phyloP scores from a whole-genome alignment of 768 basidiomycete species.

The Auricularia heimuer region DNA sequence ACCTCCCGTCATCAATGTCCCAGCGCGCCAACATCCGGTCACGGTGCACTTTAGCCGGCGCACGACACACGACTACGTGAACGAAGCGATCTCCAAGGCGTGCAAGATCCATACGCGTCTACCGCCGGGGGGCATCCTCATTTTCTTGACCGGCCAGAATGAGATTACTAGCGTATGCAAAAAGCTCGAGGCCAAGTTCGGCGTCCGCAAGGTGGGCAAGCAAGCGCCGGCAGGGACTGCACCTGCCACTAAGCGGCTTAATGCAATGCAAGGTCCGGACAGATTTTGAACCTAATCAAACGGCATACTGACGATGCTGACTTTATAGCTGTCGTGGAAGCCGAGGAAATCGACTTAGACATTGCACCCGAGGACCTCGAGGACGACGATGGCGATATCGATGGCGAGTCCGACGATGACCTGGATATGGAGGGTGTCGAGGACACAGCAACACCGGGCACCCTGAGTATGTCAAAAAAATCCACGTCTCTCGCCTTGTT shows the following conservation, averaged over 20 bases:
- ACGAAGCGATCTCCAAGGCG: conserved; percentile 83
- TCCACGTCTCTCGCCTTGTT: background rate
- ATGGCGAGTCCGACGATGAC: conserved; percentile 16
- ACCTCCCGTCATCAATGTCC: conserved; percentile 86
- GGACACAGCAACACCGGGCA: background rate
- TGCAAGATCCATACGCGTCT: conserved; percentile 86
- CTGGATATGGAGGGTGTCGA: conserved; percentile 25
- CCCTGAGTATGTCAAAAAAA: background rate
- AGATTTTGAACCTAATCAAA: background rate
- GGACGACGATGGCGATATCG: conserved; percentile 16
- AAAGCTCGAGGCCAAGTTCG: conserved; percentile 70
- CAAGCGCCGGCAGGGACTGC: conserved; percentile 29
- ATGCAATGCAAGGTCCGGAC: background rate
- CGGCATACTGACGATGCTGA: background rate
- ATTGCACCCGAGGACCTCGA: conserved; percentile 59
- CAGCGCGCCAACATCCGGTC: conserved; percentile 89
- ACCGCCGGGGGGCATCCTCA: conserved; percentile 85
- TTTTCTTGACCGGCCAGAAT: conserved; percentile 92
- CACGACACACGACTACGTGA: conserved; percentile 80
- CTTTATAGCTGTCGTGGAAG: conserved; percentile 57
- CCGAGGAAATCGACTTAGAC: conserved; percentile 68
- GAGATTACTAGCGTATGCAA: conserved; percentile 84
- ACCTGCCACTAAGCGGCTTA: background rate
- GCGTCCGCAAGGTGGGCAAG: conserved; percentile 49
- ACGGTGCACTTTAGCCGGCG: conserved; percentile 87